Conservation (phyloP, 306 rosid genomes). For the Lupinus albus region DNA sequence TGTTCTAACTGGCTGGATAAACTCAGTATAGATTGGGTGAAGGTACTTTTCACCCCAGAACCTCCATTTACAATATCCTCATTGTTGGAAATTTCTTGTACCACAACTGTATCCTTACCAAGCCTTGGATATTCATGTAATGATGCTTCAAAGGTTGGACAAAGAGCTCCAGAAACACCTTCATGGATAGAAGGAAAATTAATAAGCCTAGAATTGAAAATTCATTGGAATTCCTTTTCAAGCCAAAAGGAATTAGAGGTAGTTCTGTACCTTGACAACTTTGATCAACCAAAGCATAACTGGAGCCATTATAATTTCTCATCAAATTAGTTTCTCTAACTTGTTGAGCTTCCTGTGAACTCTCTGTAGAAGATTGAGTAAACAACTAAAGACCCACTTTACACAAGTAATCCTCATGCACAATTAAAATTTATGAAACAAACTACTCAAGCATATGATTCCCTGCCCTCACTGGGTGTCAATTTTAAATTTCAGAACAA, state of each 20-base stretch:
- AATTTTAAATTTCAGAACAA: conserved; percentile 31
- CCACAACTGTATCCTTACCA: conserved; percentile 43
- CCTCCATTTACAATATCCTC: conserved; percentile 49
- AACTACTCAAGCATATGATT: background rate
- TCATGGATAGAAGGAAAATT: conserved; percentile 46
- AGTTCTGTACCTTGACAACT: conserved; percentile 48
- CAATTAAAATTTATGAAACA: conserved; percentile 19
- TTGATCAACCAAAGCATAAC: conserved; percentile 50
- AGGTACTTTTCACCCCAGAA: conserved; percentile 42
- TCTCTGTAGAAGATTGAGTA: conserved; percentile 51
- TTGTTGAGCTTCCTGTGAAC: conserved; percentile 46
- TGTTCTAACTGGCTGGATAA: conserved; percentile 47
- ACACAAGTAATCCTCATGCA: conserved; percentile 12
- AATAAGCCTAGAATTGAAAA: conserved; percentile 47
- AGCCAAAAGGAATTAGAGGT: conserved; percentile 48
- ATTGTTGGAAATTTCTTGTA: conserved; percentile 46
- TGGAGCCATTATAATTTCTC: conserved; percentile 41
- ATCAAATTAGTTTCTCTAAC: conserved; percentile 43
- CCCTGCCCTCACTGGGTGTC: conserved; percentile 2
- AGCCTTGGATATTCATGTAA: conserved; percentile 43
- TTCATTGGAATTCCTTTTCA: conserved; percentile 43
- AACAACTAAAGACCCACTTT: conserved; percentile 35
- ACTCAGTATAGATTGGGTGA: conserved; percentile 37
- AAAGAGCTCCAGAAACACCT: conserved; percentile 50
- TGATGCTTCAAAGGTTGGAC: conserved; percentile 44